Conservation (phyloP, 225 moss, liverwort and hornwort genomes). For the Lunularia cruciata region DNA sequence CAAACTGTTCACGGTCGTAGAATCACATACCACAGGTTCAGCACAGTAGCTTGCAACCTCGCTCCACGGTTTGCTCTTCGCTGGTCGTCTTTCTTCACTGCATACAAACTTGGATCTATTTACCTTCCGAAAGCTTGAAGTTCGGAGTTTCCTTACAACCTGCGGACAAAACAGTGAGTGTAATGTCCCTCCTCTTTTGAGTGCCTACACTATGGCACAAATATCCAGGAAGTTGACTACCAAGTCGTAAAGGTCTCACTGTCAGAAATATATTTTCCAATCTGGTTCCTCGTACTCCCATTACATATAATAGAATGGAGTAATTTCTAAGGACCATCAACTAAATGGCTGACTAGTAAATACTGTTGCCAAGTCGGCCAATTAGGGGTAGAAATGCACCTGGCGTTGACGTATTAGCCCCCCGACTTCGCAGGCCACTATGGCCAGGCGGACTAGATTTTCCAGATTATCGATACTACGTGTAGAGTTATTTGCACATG, state of each 20-base stretch:
- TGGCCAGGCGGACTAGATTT: slow-evolving; percentile 28
- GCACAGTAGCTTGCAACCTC: neutral
- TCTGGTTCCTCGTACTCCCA: too few species aligned
- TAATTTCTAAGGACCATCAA: neutral
- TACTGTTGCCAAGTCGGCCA: neutral
- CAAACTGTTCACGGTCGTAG: neutral
- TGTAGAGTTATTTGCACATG: neutral
- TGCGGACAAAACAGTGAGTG: slow-evolving; percentile 15
- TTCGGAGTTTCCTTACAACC: slow-evolving; percentile 69
- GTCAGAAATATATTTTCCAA: too few species aligned
- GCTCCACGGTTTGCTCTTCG: neutral
- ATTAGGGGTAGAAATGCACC: slow-evolving; percentile 10
- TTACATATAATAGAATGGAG: neutral
- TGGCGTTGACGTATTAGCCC: neutral
- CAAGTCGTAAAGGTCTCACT: too few species aligned
- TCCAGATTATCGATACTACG: neutral
- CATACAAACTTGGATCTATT: slow-evolving; percentile 17
- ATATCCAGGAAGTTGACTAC: too few species aligned
- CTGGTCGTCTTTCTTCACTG: neutral
- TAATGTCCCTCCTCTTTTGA: neutral
- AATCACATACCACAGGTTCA: too few species aligned
- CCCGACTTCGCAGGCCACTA: slow-evolving; percentile 36
- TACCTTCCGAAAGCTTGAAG: slow-evolving; percentile 50
- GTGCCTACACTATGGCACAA: neutral
- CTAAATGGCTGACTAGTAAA: too few species aligned